Evolutionary conservation across 129 eudicot species (phyloP).

Genomic region (Lactuca saligna): DNA sequence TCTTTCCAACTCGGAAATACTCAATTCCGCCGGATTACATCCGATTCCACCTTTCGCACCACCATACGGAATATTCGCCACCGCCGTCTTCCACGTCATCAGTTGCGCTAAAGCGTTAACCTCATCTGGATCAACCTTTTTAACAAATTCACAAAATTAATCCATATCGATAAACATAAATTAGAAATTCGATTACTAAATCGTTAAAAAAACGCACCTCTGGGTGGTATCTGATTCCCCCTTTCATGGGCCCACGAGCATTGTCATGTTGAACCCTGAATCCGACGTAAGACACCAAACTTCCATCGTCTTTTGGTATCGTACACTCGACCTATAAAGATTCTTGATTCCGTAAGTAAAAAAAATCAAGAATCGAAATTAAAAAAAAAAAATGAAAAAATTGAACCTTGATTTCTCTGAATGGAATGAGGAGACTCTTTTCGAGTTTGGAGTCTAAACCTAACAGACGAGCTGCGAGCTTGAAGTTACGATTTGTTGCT

Average conservation of each 20-base stretch:
- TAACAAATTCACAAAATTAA: constrained; percentile 7
- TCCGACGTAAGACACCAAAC: constrained; percentile 81
- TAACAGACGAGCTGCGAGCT: constrained; percentile 76
- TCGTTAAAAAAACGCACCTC: constrained; percentile 51
- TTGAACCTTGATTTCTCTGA: constrained; percentile 95
- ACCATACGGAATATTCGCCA: constrained; percentile 93
- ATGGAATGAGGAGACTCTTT: constrained; percentile 91
- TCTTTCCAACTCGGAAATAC: constrained; percentile 74
- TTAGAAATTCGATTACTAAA: background rate
- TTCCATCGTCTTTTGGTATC: constrained; percentile 94
- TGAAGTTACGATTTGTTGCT: constrained; percentile 95
- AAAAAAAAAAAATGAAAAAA: background rate
- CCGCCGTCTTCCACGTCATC: constrained; percentile 99
- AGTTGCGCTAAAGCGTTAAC: constrained; percentile 94
- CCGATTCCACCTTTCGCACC: constrained; percentile 99
- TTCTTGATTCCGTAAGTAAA: background rate
- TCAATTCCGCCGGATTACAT: constrained; percentile 69
- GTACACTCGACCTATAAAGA: constrained; percentile 87
- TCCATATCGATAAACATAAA: background rate
- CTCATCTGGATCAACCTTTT: constrained; percentile 98
- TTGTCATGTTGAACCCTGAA: constrained; percentile 97
- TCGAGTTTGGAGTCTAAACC: constrained; percentile 96
- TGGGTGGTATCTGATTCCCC: constrained; percentile 98
- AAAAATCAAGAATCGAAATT: background rate
- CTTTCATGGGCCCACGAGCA: constrained; percentile 99